Base-by-base conservation (phyloP, 2,329 filamentous ascomycete species). In the Botrytis galanthina region DNA sequence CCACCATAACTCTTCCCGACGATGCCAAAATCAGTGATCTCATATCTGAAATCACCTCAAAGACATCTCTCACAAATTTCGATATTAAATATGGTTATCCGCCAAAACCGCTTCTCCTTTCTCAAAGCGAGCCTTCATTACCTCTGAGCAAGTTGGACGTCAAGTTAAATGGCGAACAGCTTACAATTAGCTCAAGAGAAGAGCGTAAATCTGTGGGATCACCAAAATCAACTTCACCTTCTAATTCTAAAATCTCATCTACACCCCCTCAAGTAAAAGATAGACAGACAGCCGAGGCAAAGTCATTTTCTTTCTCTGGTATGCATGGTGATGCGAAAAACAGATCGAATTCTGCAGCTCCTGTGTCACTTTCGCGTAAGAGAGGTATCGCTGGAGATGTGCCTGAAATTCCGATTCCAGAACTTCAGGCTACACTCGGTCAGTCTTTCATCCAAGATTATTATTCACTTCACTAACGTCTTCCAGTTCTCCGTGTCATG, bases 71-170 rank as follows among this genome's bases (percentile, higher is more conserved):
- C 26, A 79, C 85, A 10, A 85, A 86, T 22, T 94, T 95, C 79
- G 88, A 92, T 61, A 84, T 97, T 75, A 97, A 96, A 85, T 93
- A 92, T 83, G 94, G 94, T 51, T 97, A 92, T 78, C 95, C 95
- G 0, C 91, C 93, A 37, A 90, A 91, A 79, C 85, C 89, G 0
- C 86, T 98, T 26, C 86, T 89, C 51, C 84, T 91, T 16, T 86
- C 88, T 44, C 85, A 88, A 73, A 81, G 83, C 76, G 79, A 82
- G 35, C 75, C 68, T 29, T 75, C 81, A 46, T 87, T 83, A 75
- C 83, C 79, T 75, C 87, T 88, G 78, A 85, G 81, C 44, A 86
- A 90, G 71, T 85, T 90, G 1, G 88, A 87, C 14, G 81, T 91
- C 71, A 89, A 88, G 70, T 83, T 93, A 35, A 86, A 92, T 78